Percentiles rank a stretch among this genome's conserved stretches.
phyloP scores from a whole-genome alignment of 2,329 filamentous ascomycete genomes.

The Zopfia rhizophila region DNA sequence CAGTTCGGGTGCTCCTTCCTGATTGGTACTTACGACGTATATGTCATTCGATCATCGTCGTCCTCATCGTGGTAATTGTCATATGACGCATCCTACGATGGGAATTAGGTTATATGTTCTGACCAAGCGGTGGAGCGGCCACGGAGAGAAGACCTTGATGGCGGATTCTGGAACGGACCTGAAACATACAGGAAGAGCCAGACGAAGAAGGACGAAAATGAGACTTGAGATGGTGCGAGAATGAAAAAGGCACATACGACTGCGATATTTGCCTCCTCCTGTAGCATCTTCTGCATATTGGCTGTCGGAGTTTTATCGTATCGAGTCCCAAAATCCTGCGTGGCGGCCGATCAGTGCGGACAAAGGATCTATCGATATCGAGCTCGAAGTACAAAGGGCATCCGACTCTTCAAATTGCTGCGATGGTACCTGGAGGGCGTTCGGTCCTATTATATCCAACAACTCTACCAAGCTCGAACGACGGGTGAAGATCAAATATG shows the following conservation, averaged over 20 bases:
- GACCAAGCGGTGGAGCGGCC: slow-evolving; percentile 2
- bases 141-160: not conserved
- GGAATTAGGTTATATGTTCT: slow-evolving; percentile 7
- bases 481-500: no score
- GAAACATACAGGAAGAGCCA: not conserved
- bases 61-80: slow-evolving; percentile 34
- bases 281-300: slow-evolving; percentile 22
- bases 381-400: not conserved
- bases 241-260: slow-evolving; percentile 24
- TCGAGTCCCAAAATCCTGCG: no score
- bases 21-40: slow-evolving; percentile 32
- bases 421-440: no score
- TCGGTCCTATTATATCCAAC: no score
- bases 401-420: no score
- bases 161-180: slow-evolving; percentile 1
- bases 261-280: slow-evolving; percentile 25
- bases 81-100: slow-evolving; percentile 36
- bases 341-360: no score
- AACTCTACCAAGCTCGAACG: no score
- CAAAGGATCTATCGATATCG: no score
- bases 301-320: no score
- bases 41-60: slow-evolving; percentile 38
- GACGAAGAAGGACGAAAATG: not conserved
- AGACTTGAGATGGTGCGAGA: not conserved
- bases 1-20: not conserved